These are phyloP conservation scores for Lanmaoa pseudosensibilis DNA, from an alignment of 768 basidiomycete species.

Conservation along the genomic window DNA sequence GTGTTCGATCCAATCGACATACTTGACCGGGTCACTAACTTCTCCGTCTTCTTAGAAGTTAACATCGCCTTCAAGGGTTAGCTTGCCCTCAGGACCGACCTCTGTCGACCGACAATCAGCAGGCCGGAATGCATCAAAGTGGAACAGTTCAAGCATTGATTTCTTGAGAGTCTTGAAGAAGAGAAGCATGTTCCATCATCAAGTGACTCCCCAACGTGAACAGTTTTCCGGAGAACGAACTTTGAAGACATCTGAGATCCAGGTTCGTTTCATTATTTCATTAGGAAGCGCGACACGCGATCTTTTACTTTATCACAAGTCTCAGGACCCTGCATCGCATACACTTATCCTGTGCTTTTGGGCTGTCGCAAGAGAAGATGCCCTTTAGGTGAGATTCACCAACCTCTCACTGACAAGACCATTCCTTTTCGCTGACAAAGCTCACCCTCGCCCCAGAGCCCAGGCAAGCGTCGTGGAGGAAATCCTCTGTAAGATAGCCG, in stretches of 20 bases:
- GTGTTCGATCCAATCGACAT: background rate
- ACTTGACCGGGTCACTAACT: background rate
- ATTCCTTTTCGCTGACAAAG: background rate
- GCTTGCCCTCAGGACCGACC: background rate
- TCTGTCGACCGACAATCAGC: background rate
- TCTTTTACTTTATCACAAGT: constrained; percentile 10
- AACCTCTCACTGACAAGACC: background rate
- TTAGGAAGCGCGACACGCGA: constrained; percentile 9
- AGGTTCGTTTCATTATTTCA: constrained; percentile 12
- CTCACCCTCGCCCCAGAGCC: no score
- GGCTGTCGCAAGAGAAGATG: background rate
- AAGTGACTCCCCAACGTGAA: background rate
- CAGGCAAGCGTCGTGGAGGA: background rate
- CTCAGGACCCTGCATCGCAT: constrained; percentile 4
- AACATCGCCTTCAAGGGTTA: no score
- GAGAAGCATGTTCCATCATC: background rate
- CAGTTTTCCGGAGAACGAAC: background rate
- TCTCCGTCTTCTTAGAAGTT: background rate
- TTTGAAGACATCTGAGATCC: constrained; percentile 12
- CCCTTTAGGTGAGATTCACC: background rate
- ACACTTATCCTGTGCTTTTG: background rate
- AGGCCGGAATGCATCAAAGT: background rate
- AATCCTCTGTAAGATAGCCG: background rate
- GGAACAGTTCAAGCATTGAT: background rate
- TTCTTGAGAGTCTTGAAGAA: background rate